Percentiles rank a stretch among this genome's conserved stretches.
phyloP scores from a whole-genome alignment of 2,329 filamentous ascomycete species.

The Gremmenia infestans region DNA sequence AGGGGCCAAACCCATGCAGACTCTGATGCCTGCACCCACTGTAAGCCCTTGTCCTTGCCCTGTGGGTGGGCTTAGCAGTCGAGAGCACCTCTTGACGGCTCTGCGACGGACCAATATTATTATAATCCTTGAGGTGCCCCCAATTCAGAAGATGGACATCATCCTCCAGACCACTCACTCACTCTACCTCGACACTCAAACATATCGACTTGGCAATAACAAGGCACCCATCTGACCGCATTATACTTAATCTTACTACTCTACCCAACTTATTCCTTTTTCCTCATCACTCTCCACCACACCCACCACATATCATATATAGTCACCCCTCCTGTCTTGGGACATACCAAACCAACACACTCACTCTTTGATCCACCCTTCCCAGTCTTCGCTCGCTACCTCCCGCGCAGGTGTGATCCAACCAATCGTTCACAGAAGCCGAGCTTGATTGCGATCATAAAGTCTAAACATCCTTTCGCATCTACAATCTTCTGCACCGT shows the following conservation, averaged over 20 bases:
- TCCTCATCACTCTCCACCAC: background rate
- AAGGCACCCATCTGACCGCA: constrained; percentile 24
- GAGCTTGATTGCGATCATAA: background rate
- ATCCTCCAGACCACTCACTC: background rate
- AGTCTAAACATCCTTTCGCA: constrained; percentile 2
- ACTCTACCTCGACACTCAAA: constrained; percentile 7
- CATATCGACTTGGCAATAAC: constrained; percentile 12
- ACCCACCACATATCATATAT: constrained; percentile 18
- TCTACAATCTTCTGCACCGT: constrained; percentile 8
- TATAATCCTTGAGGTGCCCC: constrained; percentile 16
- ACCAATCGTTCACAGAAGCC: constrained; percentile 2
- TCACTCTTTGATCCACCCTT: constrained; percentile 3
- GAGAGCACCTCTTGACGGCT: background rate
- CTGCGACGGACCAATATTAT: constrained; percentile 13
- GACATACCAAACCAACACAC: constrained; percentile 18
- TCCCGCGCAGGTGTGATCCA: constrained; percentile 2
- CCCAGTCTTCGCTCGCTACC: constrained; percentile 17
- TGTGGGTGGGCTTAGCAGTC: constrained; percentile 7
- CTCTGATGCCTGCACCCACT: background rate
- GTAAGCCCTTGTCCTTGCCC: constrained; percentile 1
- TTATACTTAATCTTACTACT: constrained; percentile 27
- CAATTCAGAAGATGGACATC: constrained; percentile 3
- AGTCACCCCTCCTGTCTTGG: constrained; percentile 23
- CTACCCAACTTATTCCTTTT: constrained; percentile 9
- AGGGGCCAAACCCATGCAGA: background rate